Evolutionary conservation across 805 yeast species (phyloP), one percentile per base, ranked within the genome.

Genomic region (Yamadazyma insecticola): DNA sequence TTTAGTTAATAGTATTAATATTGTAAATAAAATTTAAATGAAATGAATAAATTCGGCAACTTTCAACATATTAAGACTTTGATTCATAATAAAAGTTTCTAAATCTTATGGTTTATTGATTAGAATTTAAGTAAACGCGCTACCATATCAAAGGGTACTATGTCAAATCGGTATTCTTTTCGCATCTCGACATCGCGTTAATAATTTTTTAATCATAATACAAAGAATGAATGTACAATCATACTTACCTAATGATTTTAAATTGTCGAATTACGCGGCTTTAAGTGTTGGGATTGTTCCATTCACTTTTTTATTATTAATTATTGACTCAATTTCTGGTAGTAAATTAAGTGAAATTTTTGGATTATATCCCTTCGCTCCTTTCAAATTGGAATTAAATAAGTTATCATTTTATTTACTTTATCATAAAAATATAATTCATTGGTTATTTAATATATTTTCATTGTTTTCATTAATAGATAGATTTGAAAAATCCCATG

Each of bases 361-460:
- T 51, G 54, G 72, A 8, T 63, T 83, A 37, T 61, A 66, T 24
- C 82, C 92, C 10, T 51, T 61, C 29, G 74, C 85, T 2, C 59
- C 81, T 4, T 60, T 72, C 36, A 40, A 51, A 18, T 48, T 65
- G 29, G 63, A 63, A 37, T 45, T 78, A 40, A 69, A 69, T 48
- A 50, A 74, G 24, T 48, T 81, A n/a, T 77, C 92, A 6, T 70
- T 84, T 43, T 87, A 82, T 51, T 83, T 88, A 2, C 55, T 86
- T 46, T 76, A 76, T 17, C 96, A 87, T 54, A 46, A 62, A n/a
- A 68, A 72, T 14, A 40, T 74, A 14, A 38, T 78, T 30, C 95
- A 86, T 51, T 59, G 87, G 51, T 27, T 72, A 4, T 56, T 81
- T 45, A 86, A 85, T 45, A 35, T 74, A 6, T 37, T 75, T 22